Conservation (phyloP, 2,329 filamentous ascomycete genomes). For the Thielaviopsis populi region DNA sequence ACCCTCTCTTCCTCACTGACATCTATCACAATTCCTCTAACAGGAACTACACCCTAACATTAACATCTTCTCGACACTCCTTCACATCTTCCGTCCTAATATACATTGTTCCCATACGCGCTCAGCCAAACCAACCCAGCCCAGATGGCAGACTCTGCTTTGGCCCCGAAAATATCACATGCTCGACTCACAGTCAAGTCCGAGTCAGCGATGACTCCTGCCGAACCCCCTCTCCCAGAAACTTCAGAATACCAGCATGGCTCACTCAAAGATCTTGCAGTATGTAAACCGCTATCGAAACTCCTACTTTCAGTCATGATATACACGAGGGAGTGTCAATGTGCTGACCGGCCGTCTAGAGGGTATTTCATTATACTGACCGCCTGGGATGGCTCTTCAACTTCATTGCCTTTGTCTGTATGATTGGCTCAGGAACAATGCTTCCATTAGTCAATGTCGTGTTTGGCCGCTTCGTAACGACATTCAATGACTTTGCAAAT, state of each 20-base stretch:
- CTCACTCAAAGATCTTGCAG: neutral
- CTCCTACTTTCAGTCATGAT: neutral
- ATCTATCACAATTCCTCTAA: too few species aligned
- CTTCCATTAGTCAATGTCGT: conserved; percentile 44
- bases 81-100: too few species aligned
- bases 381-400: conserved; percentile 26
- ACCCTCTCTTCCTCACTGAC: too few species aligned
- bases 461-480: conserved; percentile 39
- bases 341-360: conserved; percentile 19
- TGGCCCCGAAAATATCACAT: too few species aligned
- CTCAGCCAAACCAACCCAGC: too few species aligned
- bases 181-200: too few species aligned
- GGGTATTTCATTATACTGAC: conserved; percentile 29
- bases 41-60: too few species aligned
- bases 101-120: too few species aligned
- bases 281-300: neutral
- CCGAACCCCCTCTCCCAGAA: neutral
- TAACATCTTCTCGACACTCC: too few species aligned
- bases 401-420: conserved; percentile 24
- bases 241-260: neutral
- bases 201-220: too few species aligned
- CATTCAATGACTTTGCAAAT: conserved; percentile 41
- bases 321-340: neutral
- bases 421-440: conserved; percentile 26
- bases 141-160: too few species aligned